Base-by-base conservation (phyloP, 331 rosid species). In the Quercus tomentella region DNA sequence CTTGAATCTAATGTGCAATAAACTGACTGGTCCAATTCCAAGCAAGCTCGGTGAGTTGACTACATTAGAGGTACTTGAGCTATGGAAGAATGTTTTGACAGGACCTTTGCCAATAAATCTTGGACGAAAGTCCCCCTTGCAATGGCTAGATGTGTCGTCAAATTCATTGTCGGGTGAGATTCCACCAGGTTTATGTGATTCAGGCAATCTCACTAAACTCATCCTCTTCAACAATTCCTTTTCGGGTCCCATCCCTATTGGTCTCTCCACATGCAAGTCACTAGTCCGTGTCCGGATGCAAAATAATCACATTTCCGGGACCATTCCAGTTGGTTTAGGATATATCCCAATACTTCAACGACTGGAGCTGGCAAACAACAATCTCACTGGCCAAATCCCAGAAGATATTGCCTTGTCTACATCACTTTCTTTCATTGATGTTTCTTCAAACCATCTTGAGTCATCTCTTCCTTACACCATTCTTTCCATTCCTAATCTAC, bases 91-190 rank as follows among this genome's bases (percentile, higher is more conserved):
- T 65, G 83, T 87, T 21, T 83, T 96, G 51, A 77, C 83, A 49
- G 99, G 99, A 66, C 82, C 90, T 74, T 87, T 96, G 77, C 98
- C 97, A 5, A 28, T 1, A 57, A 88, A 84, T 74, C 94, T 96
- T 17, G 97, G 99, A 41, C 83, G 76, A 81, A 83, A 82, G 78
- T 96, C 98, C n/a, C 97, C 95, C 18, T 80, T 96, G 89, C 86
- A 84, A 75, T 91, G 98, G 99, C 75, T 96, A 22, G 98, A 93
- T 35, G 94, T 90, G 76, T 96, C 98, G 1, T 89, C 97, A 14
- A 96, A 96, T 85, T 87, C 91, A 11, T 68, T 96, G 33, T 87
- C 92, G 0, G 97, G 99, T n/a, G 87, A 86, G 75, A 86, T 96
- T 74, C 98, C 98, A 56, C 87, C 84, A 75, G 85, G 89, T 87